These are phyloP conservation scores for Capronia coronata DNA, from an alignment of 2,329 filamentous ascomycete genomes.

Conservation along the genomic window DNA sequence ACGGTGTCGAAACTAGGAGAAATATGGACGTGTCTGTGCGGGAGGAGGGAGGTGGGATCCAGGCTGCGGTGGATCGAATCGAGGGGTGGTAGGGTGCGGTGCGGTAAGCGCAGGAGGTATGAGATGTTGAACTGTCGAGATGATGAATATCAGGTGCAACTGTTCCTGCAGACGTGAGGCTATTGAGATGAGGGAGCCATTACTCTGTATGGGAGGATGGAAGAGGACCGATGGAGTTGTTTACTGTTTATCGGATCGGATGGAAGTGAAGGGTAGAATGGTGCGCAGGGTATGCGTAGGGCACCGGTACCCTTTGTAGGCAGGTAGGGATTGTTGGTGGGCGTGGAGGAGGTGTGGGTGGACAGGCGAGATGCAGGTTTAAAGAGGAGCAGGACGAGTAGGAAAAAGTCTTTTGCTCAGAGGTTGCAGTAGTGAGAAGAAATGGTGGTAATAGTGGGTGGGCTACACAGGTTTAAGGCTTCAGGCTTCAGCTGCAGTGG, in stretches of 20 bases:
- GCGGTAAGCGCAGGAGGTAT: neutral
- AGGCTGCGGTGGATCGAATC: constrained; percentile 17
- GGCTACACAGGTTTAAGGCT: too few relatives aligned
- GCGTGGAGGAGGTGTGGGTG: neutral
- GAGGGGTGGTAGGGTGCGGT: constrained; percentile 10
- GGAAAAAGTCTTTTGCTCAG: neutral
- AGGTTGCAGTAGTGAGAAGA: too few relatives aligned
- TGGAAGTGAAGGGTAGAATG: constrained; percentile 1
- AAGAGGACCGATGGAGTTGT: constrained; percentile 4
- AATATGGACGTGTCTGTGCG: constrained; percentile 24
- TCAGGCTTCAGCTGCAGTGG: too few relatives aligned
- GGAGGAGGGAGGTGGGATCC: constrained; percentile 11
- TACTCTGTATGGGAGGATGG: neutral
- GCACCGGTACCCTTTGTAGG: too few relatives aligned
- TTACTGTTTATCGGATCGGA: constrained; percentile 4
- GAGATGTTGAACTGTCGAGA: constrained; percentile 6
- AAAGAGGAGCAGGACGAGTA: neutral
- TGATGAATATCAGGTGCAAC: neutral
- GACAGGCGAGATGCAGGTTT: neutral
- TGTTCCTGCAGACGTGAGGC: neutral
- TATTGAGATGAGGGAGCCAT: constrained; percentile 7
- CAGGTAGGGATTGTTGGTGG: neutral
- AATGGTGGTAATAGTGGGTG: too few relatives aligned
- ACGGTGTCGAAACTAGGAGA: constrained; percentile 12
- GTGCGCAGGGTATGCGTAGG: constrained; percentile 1